Conservation (phyloP, 768 basidiomycete species). For the Hericium erinaceus region DNA sequence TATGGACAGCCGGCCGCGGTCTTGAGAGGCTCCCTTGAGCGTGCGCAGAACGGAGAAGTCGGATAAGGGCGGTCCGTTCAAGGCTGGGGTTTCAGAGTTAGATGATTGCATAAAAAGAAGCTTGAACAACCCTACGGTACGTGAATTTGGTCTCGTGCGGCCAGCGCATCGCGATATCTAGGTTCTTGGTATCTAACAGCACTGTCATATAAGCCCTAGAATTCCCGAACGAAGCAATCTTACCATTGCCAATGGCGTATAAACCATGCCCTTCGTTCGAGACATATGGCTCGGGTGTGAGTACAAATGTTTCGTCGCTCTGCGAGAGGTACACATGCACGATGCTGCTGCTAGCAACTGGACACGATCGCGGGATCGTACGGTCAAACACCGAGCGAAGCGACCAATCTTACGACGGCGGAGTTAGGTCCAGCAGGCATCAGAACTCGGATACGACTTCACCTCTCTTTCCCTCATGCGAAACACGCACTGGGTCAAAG, state of each 20-base stretch:
- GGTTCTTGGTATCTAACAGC: constrained; percentile 22
- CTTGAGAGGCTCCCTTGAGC: constrained; percentile 67
- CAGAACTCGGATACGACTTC: constrained; percentile 6
- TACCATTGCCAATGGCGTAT: constrained; percentile 45
- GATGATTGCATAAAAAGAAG: not conserved
- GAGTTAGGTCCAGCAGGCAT: constrained; percentile 5
- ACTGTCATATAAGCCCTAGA: constrained; percentile 4
- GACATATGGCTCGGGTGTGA: constrained; percentile 44
- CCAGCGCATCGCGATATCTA: constrained; percentile 54
- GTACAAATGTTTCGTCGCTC: constrained; percentile 32
- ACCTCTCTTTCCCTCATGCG: constrained; percentile 49
- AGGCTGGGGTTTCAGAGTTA: constrained; percentile 25
- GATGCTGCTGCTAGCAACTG: constrained; percentile 54
- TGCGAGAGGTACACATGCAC: constrained; percentile 37
- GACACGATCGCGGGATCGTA: constrained; percentile 53
- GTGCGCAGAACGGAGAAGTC: constrained; percentile 60
- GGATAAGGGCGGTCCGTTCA: constrained; percentile 30
- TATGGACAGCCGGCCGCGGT: constrained; percentile 62
- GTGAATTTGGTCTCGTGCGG: constrained; percentile 38
- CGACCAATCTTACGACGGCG: constrained; percentile 54
- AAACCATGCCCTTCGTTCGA: constrained; percentile 21
- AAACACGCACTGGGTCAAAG: constrained; percentile 60
- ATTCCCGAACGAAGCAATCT: constrained; percentile 11
- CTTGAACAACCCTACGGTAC: constrained; percentile 35
- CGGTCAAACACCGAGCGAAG: constrained; percentile 61